phyloP scores from a whole-genome alignment of 2,329 filamentous ascomycete species.

The Dissoconium aciculare region DNA sequence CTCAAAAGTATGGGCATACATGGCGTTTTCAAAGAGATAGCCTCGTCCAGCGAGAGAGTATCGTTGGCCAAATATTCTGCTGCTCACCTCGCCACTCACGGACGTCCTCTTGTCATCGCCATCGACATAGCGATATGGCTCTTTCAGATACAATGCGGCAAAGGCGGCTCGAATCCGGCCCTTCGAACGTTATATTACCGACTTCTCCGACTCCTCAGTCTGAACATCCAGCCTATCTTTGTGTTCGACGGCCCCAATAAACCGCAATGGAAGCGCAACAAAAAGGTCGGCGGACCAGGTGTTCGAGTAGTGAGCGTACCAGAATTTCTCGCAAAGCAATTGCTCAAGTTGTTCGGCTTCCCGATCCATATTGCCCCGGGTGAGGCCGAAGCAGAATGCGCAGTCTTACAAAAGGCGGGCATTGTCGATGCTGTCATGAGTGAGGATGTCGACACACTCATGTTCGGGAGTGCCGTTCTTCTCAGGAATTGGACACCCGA shows the following conservation, averaged over 20 bases:
- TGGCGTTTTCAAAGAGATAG: slow-evolving; percentile 84
- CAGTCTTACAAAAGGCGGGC: slow-evolving; percentile 63
- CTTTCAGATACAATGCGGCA: slow-evolving; percentile 76
- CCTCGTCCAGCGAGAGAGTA: slow-evolving; percentile 54
- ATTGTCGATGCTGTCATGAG: slow-evolving; percentile 87
- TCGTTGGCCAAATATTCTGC: slow-evolving; percentile 71
- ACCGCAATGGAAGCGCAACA: slow-evolving; percentile 77
- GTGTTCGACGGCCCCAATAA: slow-evolving; percentile 82
- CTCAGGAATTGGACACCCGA: slow-evolving; percentile 61
- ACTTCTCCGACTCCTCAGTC: slow-evolving; percentile 57
- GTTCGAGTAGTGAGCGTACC: slow-evolving; percentile 51
- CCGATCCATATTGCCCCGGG: slow-evolving; percentile 74
- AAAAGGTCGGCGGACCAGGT: slow-evolving; percentile 45
- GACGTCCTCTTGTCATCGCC: slow-evolving; percentile 66
- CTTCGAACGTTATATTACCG: slow-evolving; percentile 87
- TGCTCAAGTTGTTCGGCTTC: slow-evolving; percentile 76
- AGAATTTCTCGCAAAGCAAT: slow-evolving; percentile 62
- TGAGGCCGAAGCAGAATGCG: slow-evolving; percentile 93
- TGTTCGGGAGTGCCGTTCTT: slow-evolving; percentile 13
- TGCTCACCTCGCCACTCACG: slow-evolving; percentile 54
- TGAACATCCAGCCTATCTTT: slow-evolving; percentile 75
- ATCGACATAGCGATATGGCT: slow-evolving; percentile 97
- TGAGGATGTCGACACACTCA: slow-evolving; percentile 70
- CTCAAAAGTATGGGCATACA: slow-evolving; percentile 10
- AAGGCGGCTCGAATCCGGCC: slow-evolving; percentile 76